These are phyloP conservation scores for Pseudogymnoascus sp. DNA, from an alignment of 2,329 filamentous ascomycete genomes.

Conservation along the genomic window DNA sequence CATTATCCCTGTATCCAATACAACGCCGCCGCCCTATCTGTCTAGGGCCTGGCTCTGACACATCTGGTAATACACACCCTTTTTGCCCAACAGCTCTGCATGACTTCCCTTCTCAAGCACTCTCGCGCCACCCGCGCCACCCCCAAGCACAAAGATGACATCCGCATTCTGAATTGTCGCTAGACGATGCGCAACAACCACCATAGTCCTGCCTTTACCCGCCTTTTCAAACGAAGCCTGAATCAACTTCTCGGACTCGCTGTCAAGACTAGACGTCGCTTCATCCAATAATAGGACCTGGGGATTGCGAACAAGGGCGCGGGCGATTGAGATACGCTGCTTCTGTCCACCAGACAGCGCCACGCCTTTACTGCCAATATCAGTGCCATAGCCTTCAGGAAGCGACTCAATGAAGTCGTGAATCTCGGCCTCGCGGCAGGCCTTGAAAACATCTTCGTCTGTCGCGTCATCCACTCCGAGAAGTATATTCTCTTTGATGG, in stretches of 20 bases:
- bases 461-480: conserved; percentile 47
- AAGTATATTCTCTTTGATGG: conserved; percentile 62
- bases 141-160: conserved; percentile 69
- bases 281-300: conserved; percentile 50
- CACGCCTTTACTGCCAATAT: conserved; percentile 39
- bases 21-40: background rate
- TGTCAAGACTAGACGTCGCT: conserved; percentile 50
- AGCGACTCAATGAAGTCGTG: conserved; percentile 46
- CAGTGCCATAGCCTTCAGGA: conserved; percentile 43
- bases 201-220: conserved; percentile 53
- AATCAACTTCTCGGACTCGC: conserved; percentile 49
- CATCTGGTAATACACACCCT: conserved; percentile 36
- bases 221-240: conserved; percentile 62
- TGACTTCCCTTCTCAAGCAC: conserved; percentile 49
- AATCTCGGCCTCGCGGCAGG: conserved; percentile 45
- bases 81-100: conserved; percentile 37
- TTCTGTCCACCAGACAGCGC: conserved; percentile 48
- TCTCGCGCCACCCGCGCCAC: conserved; percentile 12
- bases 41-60: conserved; percentile 15
- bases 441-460: conserved; percentile 37
- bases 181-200: conserved; percentile 71
- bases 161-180: conserved; percentile 74
- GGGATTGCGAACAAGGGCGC: conserved; percentile 46
- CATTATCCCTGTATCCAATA: background rate
- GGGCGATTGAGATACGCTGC: conserved; percentile 48